Evolutionary conservation across 495 filamentous ascomycete species (phyloP).

Genomic region (Penicillium fimorum): DNA sequence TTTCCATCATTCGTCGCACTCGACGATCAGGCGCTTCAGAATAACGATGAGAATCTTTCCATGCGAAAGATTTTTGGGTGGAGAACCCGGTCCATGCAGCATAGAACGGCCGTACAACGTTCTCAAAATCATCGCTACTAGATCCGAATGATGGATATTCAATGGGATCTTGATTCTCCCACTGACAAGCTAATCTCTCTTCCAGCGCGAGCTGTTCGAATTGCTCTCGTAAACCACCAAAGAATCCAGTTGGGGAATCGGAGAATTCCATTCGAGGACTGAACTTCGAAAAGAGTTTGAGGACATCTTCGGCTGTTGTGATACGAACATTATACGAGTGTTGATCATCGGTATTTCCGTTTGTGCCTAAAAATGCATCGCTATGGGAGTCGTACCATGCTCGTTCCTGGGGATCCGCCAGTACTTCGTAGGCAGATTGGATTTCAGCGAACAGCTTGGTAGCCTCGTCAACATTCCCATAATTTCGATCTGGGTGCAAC

Average conservation of each 20-base stretch:
- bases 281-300: constrained; percentile 70
- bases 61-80: constrained; percentile 82
- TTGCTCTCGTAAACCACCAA: constrained; percentile 65
- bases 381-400: constrained; percentile 98
- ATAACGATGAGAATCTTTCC: constrained; percentile 79
- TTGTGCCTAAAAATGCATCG: constrained; percentile 71
- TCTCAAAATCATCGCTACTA: constrained; percentile 63
- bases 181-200: constrained; percentile 69
- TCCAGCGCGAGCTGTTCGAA: constrained; percentile 82
- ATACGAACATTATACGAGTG: constrained; percentile 64
- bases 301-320: constrained; percentile 76
- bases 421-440: constrained; percentile 89
- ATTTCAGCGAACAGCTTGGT: constrained; percentile 87
- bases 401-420: constrained; percentile 92
- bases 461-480: constrained; percentile 75
- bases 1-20: constrained; percentile 83
- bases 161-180: constrained; percentile 55
- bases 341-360: constrained; percentile 39
- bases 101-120: constrained; percentile 78
- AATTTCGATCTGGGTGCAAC: constrained; percentile 93
- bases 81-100: constrained; percentile 75
- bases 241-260: constrained; percentile 79
- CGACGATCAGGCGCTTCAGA: constrained; percentile 86
- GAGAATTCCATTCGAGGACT: constrained; percentile 72
- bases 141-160: constrained; percentile 81